Percentiles rank a stretch among this genome's conserved stretches.
Conservation (phyloP, 192 early-diverging fungal genomes). For the Gaertneriomyces sp. region DNA sequence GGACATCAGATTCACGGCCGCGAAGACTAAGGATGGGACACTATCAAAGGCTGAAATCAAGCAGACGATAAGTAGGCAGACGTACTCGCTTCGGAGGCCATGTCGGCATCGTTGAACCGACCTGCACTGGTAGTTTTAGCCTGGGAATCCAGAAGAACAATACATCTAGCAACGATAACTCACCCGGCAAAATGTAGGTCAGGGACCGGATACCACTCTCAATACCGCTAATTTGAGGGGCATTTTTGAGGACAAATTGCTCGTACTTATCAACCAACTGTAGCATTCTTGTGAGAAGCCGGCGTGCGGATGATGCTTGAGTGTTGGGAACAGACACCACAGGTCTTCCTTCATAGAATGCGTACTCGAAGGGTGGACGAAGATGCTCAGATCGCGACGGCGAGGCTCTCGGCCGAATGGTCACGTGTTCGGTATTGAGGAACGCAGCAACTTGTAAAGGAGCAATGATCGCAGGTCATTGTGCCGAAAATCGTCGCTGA, state of each 20-base stretch:
- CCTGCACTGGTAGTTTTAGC: conserved; percentile 45
- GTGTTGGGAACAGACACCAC: no score
- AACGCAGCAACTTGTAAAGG: no score
- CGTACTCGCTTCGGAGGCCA: conserved; percentile 77
- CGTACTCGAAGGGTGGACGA: no score
- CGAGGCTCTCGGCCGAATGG: no score
- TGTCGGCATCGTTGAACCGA: conserved; percentile 87
- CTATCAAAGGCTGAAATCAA: no score
- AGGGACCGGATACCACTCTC: conserved; percentile 82
- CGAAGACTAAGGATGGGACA: conserved; percentile 55
- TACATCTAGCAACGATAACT: conserved; percentile 4
- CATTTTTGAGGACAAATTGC: conserved; percentile 79
- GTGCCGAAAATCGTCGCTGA: no score
- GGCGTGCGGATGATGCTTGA: no score
- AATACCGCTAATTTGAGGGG: conserved; percentile 80
- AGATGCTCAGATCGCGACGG: no score
- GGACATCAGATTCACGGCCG: conserved; percentile 72
- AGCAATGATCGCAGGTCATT: no score
- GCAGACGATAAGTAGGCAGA: neutral
- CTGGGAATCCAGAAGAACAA: neutral
- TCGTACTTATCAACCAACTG: conserved; percentile 70
- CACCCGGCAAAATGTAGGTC: conserved; percentile 88
- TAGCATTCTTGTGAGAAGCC: conserved; percentile 2
- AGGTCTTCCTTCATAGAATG: no score
- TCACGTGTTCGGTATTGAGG: no score